Evolutionary conservation across 1,139 yeast genomes (phyloP), one percentile per base, ranked within the genome.

Genomic region (Geotrichum klebahnii): DNA sequence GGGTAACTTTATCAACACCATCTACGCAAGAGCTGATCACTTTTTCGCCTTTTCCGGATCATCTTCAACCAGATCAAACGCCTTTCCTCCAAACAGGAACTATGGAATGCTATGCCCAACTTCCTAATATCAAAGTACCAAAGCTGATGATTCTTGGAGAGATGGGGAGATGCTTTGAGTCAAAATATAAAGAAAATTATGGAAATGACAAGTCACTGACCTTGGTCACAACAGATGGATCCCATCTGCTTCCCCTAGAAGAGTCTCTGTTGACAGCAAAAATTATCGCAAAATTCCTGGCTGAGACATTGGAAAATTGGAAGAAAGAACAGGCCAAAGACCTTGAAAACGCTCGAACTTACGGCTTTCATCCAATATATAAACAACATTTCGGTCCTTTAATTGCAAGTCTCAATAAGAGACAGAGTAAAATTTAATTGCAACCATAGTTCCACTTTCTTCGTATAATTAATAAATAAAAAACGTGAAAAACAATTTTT

Each of bases 1-100:
- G 56, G 5, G 52, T 53, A 14, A 48, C 57, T 4, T 37, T 55
- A 24, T 17, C 53, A 3, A 53, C 56, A 1, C 55, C 55, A 3
- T 37, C 46, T 17, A 31, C 48, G 1, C 49, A 51, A 3, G 57
- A 55, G 40, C 34, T 54, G 9, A 16, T 37, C 17, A 42, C 53
- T 16, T 55, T 43, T 29, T 23, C 24, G 4, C 38, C 38, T 10
- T 19, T 44, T 9, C 54, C 54, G 3, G 16, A 33, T 17, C 45
- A 48, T 5, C 41, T 38, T n/a, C 47, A 28, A 3, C 16, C 37
- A 5, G 38, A 32, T 20, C 47, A 46, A 9, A 20, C 16, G 12
- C 50, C 46, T 3, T 43, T 31, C 20, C 16, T 17, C 5, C 49
- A 36, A 29, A 20, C 17, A 17, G 36, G 34, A 2, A 12, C 46